Evolutionary conservation across 1,139 yeast genomes (phyloP).

Genomic region (Candida smagusa): DNA sequence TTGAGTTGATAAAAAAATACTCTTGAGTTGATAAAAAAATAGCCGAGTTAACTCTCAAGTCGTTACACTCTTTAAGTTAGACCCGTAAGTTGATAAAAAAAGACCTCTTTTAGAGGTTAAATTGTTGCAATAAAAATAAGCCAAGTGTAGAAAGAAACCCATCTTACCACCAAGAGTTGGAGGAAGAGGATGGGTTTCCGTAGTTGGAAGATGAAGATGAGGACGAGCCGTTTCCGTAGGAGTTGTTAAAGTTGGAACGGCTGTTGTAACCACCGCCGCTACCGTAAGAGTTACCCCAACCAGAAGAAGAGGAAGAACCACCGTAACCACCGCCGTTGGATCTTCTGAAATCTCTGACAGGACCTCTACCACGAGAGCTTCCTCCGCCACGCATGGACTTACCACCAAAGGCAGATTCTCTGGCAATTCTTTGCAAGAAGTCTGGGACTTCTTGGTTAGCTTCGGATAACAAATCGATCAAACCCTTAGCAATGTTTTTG

Average conservation of each 20-base stretch:
- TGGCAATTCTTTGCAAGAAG: conserved; percentile 74
- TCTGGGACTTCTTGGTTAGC: conserved; percentile 97
- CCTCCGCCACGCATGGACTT: conserved; percentile 41
- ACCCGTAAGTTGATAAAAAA: too few species aligned
- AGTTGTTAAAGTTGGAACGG: conserved; percentile 18
- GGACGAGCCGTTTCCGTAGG: conserved; percentile 12
- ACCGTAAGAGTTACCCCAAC: conserved; percentile 20
- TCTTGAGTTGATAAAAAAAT: too few species aligned
- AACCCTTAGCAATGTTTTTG: conserved; percentile 83
- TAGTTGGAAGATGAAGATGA: conserved; percentile 19
- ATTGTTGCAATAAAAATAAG: too few species aligned
- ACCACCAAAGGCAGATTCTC: conserved; percentile 67
- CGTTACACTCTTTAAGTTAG: too few species aligned
- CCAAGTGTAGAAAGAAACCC: too few species aligned
- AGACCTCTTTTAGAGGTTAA: too few species aligned
- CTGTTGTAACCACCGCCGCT: conserved; percentile 20
- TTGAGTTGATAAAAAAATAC: too few species aligned
- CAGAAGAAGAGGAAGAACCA: conserved; percentile 20
- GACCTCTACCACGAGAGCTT: conserved; percentile 50
- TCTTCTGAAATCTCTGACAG: conserved; percentile 61
- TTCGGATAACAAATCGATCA: conserved; percentile 83
- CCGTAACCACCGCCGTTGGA: conserved; percentile 29
- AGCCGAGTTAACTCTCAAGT: too few species aligned
- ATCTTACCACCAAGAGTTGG: conserved; percentile 42
- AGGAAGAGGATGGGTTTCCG: conserved; percentile 30